Base-by-base conservation (phyloP, 495 filamentous ascomycete species). In the Pyronema omphalodes region DNA sequence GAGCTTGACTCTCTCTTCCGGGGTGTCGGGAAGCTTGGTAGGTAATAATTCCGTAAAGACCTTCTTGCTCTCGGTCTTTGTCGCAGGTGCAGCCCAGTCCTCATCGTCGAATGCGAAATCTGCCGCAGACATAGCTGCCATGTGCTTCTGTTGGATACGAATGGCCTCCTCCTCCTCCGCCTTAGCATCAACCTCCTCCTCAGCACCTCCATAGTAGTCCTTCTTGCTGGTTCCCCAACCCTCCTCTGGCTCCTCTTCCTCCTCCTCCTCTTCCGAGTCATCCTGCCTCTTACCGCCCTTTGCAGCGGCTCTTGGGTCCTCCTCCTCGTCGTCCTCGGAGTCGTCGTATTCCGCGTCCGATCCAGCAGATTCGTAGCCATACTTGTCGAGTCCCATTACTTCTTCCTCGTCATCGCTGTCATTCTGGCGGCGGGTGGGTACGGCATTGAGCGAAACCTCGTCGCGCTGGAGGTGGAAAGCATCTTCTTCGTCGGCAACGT, bases 61-160 rank as follows among this genome's bases (percentile, higher is more conserved):
- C 0, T 63, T 69, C 4, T 70, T 65, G 14, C 59, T 62, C 9
- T 62, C 63, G 9, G 68, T 60, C 29, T 71, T 73, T 19, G 69
- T 67, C 23, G 66, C 59, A 11, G 51, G 68, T 45, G 74, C 72
- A 17, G 77, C 58, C 91, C 89, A 95, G 53, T 89, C 86, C 39
- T 75, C 74, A 65, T 93, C 85, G 58, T 95, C 86, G 52, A 94
- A 93, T 1, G 84, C 80, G 61, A 93, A 96, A 65, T 98, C 93
- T 40, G 80, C 84, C 62, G 91, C 88, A 12, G 79, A 73, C 81
- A 94, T 85, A 55, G 80, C 78, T 60, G 84, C 71, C 45, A 95
- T 66, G 59, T 86, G 88, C 74, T 93, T 95, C 64, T 85, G 77
- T 68, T 96, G 91, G 29, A 96, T 66, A 44, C 88, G 71, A 60